phyloP scores from a whole-genome alignment of 2,329 filamentous ascomycete species.

The Akanthomyces lecanii region DNA sequence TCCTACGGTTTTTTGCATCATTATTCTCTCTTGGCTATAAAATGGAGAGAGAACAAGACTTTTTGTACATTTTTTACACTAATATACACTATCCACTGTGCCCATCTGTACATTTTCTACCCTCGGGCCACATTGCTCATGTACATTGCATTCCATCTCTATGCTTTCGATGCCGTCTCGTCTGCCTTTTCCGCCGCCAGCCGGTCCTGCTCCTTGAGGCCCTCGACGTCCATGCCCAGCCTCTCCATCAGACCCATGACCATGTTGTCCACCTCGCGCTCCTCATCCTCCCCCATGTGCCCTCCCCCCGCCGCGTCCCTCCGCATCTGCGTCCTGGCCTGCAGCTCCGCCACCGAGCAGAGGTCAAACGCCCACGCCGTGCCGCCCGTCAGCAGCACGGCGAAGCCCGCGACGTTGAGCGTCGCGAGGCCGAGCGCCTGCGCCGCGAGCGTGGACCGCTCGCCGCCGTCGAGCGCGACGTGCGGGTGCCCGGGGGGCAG shows the following conservation, averaged over 20 bases:
- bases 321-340: slow-evolving; percentile 44
- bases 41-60: neutral
- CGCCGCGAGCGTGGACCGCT: slow-evolving; percentile 59
- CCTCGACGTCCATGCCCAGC: slow-evolving; percentile 31
- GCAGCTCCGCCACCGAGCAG: slow-evolving; percentile 61
- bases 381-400: slow-evolving; percentile 70
- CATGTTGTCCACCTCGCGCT: slow-evolving; percentile 60
- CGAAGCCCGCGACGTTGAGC: slow-evolving; percentile 74
- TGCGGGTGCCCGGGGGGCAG: slow-evolving; percentile 25
- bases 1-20: neutral
- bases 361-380: slow-evolving; percentile 75
- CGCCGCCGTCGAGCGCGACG: slow-evolving; percentile 25
- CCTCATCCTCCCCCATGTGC: slow-evolving; percentile 41
- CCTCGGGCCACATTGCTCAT: no score
- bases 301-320: slow-evolving; percentile 30
- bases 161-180: neutral
- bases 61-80: slow-evolving; percentile 13
- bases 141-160: neutral
- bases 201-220: slow-evolving; percentile 21
- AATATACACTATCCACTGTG: slow-evolving; percentile 9
- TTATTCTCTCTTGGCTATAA: neutral
- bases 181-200: neutral
- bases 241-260: slow-evolving; percentile 55
- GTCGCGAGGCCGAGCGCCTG: slow-evolving; percentile 85
- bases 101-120: neutral